phyloP scores from a whole-genome alignment of 2,329 filamentous ascomycete species.

The Diaporthe vaccinii region DNA sequence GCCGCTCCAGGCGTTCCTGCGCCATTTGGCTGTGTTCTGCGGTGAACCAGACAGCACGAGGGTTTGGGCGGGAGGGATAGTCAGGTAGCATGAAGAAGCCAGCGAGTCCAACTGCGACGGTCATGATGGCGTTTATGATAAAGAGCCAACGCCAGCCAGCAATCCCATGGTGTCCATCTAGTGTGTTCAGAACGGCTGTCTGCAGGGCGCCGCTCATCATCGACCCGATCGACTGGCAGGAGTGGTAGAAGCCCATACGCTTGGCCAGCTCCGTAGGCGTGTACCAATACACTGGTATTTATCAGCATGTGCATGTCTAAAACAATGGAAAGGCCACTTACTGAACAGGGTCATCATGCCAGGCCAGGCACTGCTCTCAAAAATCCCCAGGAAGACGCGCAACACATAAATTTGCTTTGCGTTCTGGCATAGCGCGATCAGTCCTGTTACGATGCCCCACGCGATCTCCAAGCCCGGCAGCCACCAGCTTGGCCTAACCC shows the following conservation, averaged over 20 bases:
- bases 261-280: constrained; percentile 61
- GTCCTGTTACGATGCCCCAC: constrained; percentile 52
- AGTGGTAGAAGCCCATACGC: constrained; percentile 66
- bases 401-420: constrained; percentile 54
- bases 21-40: constrained; percentile 57
- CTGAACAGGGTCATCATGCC: constrained; percentile 59
- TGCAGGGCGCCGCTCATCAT: constrained; percentile 69
- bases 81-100: constrained; percentile 64
- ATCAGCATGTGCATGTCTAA: constrained; percentile 40
- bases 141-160: constrained; percentile 68
- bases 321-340: constrained; percentile 42
- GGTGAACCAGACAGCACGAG: constrained; percentile 61
- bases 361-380: constrained; percentile 56
- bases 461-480: constrained; percentile 51
- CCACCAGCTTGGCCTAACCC: constrained; percentile 53
- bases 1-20: constrained; percentile 57
- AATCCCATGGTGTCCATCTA: constrained; percentile 62
- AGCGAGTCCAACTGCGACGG: constrained; percentile 62
- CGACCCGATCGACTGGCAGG: constrained; percentile 63
- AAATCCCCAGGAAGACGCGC: constrained; percentile 56
- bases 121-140: constrained; percentile 69
- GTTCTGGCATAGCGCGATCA: constrained; percentile 50
- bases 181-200: constrained; percentile 65
- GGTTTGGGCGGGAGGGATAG: constrained; percentile 56
- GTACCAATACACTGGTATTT: constrained; percentile 55